Percentiles rank a stretch among this genome's conserved stretches.
Conservation (phyloP, 164 flowering plant species). For the Berberis vulgaris region DNA sequence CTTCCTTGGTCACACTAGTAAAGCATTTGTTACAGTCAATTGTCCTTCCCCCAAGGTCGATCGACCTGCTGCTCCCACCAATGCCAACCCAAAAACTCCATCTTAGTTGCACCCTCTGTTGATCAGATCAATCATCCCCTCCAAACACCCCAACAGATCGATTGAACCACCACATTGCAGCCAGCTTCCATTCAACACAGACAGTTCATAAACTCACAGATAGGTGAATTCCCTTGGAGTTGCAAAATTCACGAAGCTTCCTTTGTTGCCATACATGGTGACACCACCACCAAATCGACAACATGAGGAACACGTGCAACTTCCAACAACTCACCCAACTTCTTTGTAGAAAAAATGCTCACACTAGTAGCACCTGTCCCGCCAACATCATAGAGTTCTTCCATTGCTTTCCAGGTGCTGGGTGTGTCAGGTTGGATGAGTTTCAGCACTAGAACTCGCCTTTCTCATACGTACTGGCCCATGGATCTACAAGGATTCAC, state of each 20-base stretch:
- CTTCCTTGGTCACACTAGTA: too few relatives aligned
- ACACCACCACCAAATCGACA: constrained; percentile 71
- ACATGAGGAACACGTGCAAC: constrained; percentile 76
- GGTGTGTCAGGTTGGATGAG: constrained; percentile 43
- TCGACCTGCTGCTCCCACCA: too few relatives aligned
- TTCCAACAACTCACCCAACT: constrained; percentile 47
- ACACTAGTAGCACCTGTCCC: constrained; percentile 80
- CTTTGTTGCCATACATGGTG: constrained; percentile 73
- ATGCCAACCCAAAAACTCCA: too few relatives aligned
- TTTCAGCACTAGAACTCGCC: constrained; percentile 48
- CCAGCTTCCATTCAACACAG: too few relatives aligned
- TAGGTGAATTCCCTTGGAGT: constrained; percentile 63
- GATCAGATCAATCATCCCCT: too few relatives aligned
- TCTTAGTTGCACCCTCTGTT: too few relatives aligned
- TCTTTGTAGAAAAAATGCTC: constrained; percentile 77
- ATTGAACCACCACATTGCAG: too few relatives aligned
- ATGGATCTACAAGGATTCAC: constrained; percentile 46
- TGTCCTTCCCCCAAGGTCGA: too few relatives aligned
- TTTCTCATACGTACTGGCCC: constrained; percentile 68
- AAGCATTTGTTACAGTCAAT: too few relatives aligned
- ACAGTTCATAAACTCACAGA: constrained; percentile 38
- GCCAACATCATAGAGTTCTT: constrained; percentile 62
- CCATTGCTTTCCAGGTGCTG: constrained; percentile 80
- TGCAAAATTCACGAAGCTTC: constrained; percentile 46
- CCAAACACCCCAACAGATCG: too few relatives aligned